A percentile compares a stretch with the other conserved stretches of the same genome.
Evolutionary conservation across 2,329 filamentous ascomycete genomes (phyloP).

Genomic region (Akanthomyces lecanii): DNA sequence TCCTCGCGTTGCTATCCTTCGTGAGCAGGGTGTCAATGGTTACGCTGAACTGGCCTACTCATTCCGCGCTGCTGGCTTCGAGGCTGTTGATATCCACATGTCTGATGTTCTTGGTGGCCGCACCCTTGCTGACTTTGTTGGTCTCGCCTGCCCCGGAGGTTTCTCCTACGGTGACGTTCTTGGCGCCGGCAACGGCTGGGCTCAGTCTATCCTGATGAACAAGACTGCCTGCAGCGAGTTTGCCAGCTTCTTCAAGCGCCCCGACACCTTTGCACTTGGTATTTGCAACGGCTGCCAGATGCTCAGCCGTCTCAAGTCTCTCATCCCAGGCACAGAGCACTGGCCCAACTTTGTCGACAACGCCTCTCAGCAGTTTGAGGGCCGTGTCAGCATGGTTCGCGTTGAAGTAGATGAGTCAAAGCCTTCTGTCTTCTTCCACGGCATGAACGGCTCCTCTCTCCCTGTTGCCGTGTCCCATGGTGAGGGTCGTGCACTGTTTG

Average conservation of each 20-base stretch:
- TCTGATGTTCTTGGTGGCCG: conserved; percentile 79
- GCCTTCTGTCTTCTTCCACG: conserved; percentile 81
- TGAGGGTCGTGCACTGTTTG: conserved; percentile 77
- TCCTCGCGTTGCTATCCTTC: conserved; percentile 83
- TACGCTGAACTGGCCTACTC: conserved; percentile 98
- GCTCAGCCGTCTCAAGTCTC: conserved; percentile 69
- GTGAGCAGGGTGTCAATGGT: conserved; percentile 94
- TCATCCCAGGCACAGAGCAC: conserved; percentile 77
- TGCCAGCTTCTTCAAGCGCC: conserved; percentile 76
- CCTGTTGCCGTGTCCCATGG: conserved; percentile 89
- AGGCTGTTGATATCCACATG: conserved; percentile 94
- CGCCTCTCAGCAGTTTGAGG: conserved; percentile 83
- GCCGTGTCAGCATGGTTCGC: conserved; percentile 75
- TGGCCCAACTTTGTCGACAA: conserved; percentile 91
- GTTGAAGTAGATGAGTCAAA: conserved; percentile 56
- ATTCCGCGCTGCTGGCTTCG: conserved; percentile 86
- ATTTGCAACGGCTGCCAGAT: conserved; percentile 99
- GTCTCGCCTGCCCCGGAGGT: conserved; percentile 90
- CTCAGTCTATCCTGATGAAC: conserved; percentile 86
- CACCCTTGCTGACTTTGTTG: conserved; percentile 77
- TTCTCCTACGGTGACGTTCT: conserved; percentile 88
- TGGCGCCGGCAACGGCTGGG: conserved; percentile 95
- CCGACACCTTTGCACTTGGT: conserved; percentile 87
- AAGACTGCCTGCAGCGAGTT: conserved; percentile 72
- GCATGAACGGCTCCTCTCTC: conserved; percentile 76